Conservation (phyloP, 2,329 filamentous ascomycete species). For the Diaporthe nobilis region DNA sequence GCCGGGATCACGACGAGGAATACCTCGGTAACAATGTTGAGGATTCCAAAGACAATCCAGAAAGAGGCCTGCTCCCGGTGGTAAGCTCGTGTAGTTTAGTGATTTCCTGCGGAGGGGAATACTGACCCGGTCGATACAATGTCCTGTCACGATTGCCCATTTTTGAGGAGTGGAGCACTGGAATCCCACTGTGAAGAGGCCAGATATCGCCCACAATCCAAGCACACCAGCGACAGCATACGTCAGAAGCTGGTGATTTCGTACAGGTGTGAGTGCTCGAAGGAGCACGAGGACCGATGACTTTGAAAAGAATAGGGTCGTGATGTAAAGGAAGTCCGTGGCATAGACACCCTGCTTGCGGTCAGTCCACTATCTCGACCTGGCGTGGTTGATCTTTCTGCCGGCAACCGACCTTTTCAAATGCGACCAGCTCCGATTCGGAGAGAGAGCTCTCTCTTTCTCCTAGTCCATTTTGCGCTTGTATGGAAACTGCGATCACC, state of each 20-base stretch:
- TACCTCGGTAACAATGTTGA: constrained; percentile 1
- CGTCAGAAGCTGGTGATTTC: not conserved
- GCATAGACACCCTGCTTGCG: not conserved
- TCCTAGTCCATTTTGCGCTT: not conserved
- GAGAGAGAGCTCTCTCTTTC: not conserved
- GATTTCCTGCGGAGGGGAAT: not conserved
- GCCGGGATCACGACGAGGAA: not conserved
- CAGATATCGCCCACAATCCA: not conserved
- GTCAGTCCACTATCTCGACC: not conserved
- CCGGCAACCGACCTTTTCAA: not conserved
- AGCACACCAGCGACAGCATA: not conserved
- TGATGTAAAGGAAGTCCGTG: not conserved
- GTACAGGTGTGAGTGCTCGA: not conserved
- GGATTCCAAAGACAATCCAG: not conserved
- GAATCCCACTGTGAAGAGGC: not conserved
- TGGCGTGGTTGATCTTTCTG: not conserved
- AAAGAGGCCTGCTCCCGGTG: not conserved
- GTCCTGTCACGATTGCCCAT: not conserved
- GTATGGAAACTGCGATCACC: not conserved
- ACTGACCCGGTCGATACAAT: not conserved
- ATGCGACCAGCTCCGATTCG: not conserved
- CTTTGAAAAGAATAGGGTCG: not conserved
- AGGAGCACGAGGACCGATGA: constrained; percentile 3
- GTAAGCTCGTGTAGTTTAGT: not conserved
- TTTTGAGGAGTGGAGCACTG: not conserved